phyloP scores from a whole-genome alignment of 805 yeast species.

The Gaillardinia entomophila region DNA sequence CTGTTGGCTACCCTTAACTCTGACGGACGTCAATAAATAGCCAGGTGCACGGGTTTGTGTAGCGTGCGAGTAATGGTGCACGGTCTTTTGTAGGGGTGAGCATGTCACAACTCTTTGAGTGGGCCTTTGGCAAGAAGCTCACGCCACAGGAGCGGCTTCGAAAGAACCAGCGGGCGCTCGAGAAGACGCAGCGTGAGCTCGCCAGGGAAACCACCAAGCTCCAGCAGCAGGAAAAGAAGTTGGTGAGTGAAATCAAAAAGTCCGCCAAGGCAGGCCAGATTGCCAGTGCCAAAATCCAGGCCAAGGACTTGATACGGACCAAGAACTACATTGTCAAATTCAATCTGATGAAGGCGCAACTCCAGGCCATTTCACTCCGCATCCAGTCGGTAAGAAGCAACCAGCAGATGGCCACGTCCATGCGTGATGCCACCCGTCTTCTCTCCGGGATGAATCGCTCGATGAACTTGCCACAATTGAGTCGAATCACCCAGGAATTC shows the following conservation, averaged over 20 bases:
- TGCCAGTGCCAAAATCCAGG: conserved; percentile 88
- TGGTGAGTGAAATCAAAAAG: conserved; percentile 79
- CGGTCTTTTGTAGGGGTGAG: no score
- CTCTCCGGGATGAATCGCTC: conserved; percentile 81
- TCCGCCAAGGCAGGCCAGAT: conserved; percentile 88
- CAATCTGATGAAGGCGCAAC: conserved; percentile 87
- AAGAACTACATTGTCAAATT: conserved; percentile 79
- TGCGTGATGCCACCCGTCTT: conserved; percentile 88
- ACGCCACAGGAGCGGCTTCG: conserved; percentile 95
- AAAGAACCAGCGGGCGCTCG: conserved; percentile 92
- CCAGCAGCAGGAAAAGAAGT: conserved; percentile 87
- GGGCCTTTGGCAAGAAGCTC: conserved; percentile 91
- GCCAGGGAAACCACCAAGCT: conserved; percentile 82
- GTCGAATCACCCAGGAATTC: conserved; percentile 90
- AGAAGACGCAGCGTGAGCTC: conserved; percentile 88
- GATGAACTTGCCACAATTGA: conserved; percentile 87
- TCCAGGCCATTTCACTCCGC: conserved; percentile 89
- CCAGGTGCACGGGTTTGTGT: no score
- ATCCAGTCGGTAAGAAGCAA: conserved; percentile 90
- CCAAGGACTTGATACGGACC: conserved; percentile 90
- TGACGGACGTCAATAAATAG: no score
- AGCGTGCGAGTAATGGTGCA: no score
- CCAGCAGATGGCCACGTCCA: conserved; percentile 91
- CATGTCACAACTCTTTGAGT: conserved; percentile 47
- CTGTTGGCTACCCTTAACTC: conserved; percentile 5